A percentile compares a stretch with the other conserved stretches of the same genome.
Conservation (phyloP, 2,329 filamentous ascomycete species). For the Nannizzia gypsea region DNA sequence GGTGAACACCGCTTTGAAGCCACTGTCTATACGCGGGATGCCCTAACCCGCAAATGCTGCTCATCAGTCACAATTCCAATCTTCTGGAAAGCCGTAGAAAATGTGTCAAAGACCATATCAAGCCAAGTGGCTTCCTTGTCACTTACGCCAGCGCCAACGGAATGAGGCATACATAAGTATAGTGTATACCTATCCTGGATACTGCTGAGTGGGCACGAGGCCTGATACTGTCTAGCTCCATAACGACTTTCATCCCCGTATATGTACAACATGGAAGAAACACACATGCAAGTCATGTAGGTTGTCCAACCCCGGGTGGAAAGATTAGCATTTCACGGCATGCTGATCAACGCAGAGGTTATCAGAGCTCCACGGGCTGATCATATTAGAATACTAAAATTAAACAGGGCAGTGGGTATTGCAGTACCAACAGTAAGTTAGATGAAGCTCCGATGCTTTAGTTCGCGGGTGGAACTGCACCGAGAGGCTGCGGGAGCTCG, state of each 20-base stretch:
- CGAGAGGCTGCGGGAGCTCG: too few relatives aligned
- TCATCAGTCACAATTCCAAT: neutral
- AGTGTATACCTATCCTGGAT: neutral
- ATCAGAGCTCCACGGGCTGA: neutral
- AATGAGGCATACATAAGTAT: neutral
- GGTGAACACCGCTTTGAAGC: neutral
- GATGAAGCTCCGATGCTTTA: neutral
- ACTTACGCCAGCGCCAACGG: neutral
- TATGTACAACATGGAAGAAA: neutral
- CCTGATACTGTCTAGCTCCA: neutral
- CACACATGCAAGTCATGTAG: constrained; percentile 1
- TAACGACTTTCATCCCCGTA: constrained; percentile 1
- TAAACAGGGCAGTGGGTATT: neutral
- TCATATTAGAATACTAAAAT: neutral
- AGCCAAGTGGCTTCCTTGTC: neutral
- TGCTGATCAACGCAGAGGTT: neutral
- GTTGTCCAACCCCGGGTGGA: constrained; percentile 4
- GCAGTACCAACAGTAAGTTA: neutral
- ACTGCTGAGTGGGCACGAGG: neutral
- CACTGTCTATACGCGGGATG: neutral
- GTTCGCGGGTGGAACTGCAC: neutral
- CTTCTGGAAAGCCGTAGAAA: neutral
- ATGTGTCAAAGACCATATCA: neutral
- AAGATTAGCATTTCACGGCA: neutral
- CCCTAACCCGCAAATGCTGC: neutral